These are phyloP conservation scores for Rhynchospora tenuis DNA, from an alignment of 176 grass and related monocot species.

Conservation along the genomic window DNA sequence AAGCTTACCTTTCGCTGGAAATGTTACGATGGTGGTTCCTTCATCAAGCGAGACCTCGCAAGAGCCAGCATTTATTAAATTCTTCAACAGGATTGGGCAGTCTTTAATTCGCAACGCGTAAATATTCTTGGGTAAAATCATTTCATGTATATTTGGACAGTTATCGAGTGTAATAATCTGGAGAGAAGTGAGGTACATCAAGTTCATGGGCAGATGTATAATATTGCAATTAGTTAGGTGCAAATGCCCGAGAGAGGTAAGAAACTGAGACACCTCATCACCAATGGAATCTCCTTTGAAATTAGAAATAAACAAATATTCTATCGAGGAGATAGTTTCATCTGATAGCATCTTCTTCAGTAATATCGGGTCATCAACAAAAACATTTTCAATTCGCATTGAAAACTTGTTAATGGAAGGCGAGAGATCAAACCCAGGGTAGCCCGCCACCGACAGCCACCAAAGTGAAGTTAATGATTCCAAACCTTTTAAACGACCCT, in stretches of 20 bases:
- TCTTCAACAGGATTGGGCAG: not conserved
- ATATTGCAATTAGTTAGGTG: not conserved
- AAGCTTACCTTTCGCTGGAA: not conserved
- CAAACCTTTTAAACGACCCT: not conserved
- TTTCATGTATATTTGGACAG: not conserved
- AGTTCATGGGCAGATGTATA: not conserved
- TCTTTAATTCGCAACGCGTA: not conserved
- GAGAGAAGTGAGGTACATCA: not conserved
- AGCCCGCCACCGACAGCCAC: fast-evolving
- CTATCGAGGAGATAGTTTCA: not conserved
- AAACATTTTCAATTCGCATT: not conserved
- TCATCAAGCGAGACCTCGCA: not conserved
- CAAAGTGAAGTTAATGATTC: not conserved
- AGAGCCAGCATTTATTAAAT: not conserved
- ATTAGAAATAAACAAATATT: not conserved
- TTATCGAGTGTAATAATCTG: not conserved
- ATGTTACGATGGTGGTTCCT: not conserved
- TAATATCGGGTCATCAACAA: not conserved
- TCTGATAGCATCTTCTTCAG: not conserved
- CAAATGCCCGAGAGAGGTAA: not conserved
- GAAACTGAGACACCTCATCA: not conserved
- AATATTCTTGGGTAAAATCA: not conserved
- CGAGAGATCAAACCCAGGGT: too few species aligned
- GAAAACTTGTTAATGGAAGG: not conserved
- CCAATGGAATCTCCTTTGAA: not conserved